A percentile compares a stretch with the other conserved stretches of the same genome.
These are phyloP conservation scores for Naganishia liquefaciens DNA, from an alignment of 1,284 basidiomycete genomes.

Conservation along the genomic window DNA sequence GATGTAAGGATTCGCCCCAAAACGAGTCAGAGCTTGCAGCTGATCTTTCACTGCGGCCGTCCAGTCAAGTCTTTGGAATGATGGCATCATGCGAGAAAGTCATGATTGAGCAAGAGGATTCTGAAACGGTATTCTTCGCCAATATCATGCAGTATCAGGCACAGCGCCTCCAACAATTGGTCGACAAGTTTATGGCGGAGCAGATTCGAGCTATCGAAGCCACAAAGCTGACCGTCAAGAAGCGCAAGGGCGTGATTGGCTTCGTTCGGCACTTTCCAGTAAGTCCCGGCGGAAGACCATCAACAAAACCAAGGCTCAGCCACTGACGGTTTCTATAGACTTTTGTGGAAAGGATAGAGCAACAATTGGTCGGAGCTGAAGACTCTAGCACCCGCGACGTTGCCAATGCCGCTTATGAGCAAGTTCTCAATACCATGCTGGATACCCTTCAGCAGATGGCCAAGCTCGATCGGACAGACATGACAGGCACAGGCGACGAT, in stretches of 20 bases:
- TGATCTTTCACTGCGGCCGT: background rate
- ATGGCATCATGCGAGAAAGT: conserved; percentile 78
- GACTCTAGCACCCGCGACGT: conserved; percentile 73
- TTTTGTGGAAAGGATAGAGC: conserved; percentile 81
- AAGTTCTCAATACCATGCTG: conserved; percentile 84
- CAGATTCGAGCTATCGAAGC: conserved; percentile 88
- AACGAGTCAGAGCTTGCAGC: background rate
- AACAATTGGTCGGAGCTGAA: conserved; percentile 76
- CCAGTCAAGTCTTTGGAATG: conserved; percentile 82
- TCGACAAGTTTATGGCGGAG: conserved; percentile 76
- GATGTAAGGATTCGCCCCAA: conserved; percentile 61
- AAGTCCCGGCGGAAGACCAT: conserved; percentile 31
- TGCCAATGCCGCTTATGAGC: conserved; percentile 83
- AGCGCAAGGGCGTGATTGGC: conserved; percentile 86
- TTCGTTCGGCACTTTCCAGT: conserved; percentile 91
- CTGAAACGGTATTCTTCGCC: conserved; percentile 72
- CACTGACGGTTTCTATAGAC: conserved; percentile 39
- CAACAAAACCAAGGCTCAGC: background rate
- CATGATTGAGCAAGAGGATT: conserved; percentile 73
- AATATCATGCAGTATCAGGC: conserved; percentile 79
- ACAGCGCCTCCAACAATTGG: conserved; percentile 67
- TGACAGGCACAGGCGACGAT: conserved; percentile 68
- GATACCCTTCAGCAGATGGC: conserved; percentile 92
- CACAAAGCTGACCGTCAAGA: conserved; percentile 78
- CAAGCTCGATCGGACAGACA: conserved; percentile 71